Percentiles rank a stretch among this genome's conserved stretches.
These are phyloP conservation scores for Pseudogymnoascus sp. DNA, from an alignment of 2,329 filamentous ascomycete genomes.

Conservation along the genomic window DNA sequence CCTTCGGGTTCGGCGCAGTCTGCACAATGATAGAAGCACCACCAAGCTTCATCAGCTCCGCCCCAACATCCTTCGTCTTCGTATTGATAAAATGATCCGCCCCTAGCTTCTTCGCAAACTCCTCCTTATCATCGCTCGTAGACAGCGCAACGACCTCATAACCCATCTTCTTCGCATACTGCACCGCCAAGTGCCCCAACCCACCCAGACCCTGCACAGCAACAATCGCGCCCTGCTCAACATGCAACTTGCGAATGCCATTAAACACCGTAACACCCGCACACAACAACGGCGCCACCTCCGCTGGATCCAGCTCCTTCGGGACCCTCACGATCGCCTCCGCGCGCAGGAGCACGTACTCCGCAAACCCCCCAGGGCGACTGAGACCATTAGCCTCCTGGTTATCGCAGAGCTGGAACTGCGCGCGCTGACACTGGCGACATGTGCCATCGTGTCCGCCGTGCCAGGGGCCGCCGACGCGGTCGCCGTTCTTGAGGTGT, in stretches of 20 bases:
- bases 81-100: constrained; percentile 55
- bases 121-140: constrained; percentile 57
- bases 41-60: constrained; percentile 48
- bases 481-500: constrained; percentile 55
- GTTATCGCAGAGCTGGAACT: constrained; percentile 64
- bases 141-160: constrained; percentile 65
- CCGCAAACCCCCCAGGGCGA: constrained; percentile 59
- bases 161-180: constrained; percentile 70
- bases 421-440: constrained; percentile 52
- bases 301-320: constrained; percentile 41
- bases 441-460: constrained; percentile 59
- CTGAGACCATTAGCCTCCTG: constrained; percentile 57
- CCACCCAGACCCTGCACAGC: constrained; percentile 66
- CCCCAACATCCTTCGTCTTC: constrained; percentile 41
- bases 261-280: constrained; percentile 61
- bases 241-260: constrained; percentile 45
- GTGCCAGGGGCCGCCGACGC: constrained; percentile 63
- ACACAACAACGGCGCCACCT: constrained; percentile 54
- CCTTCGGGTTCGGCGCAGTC: constrained; percentile 54
- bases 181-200: constrained; percentile 69
- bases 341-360: constrained; percentile 53
- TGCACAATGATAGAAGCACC: constrained; percentile 55
- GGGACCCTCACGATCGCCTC: constrained; percentile 56
- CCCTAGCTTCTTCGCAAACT: constrained; percentile 57
- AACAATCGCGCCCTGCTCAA: constrained; percentile 46